Evolutionary conservation across 257 asterid species (phyloP), one percentile per base, ranked within the genome.

Genomic region (Salvia miltiorrhiza): DNA sequence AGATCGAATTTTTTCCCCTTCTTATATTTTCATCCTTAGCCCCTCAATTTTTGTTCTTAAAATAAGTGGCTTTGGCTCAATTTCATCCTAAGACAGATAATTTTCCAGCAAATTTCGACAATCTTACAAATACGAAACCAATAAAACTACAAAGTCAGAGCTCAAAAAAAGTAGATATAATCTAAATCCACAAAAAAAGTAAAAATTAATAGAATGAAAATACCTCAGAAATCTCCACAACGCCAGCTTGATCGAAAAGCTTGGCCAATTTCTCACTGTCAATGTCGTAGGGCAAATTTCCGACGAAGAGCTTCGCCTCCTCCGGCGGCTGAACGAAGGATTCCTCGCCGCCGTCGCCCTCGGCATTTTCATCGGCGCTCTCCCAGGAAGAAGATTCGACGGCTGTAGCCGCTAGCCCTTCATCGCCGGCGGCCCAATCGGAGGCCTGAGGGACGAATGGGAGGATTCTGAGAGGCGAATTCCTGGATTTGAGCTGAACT

Each of bases 221-320:
- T 71, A 89, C 95, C 96, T 88, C 97, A 37, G 97, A 90, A 61
- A 86, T 83, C 68, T 91, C 97, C 8, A 91, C 97, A 69, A 83
- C 86, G 54, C 97, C 97, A 67, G 96, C 95, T 76, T 77, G 80
- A 43, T 82, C 83, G 59, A 91, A 87, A 32, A 88, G 74, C n/a
- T 79, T 77, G 32, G 97, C 97, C 79, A 91, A 75, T 68, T 78
- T 78, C 32, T 76, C 88, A 73, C 92, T 82, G 45, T 84, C 95
- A 7, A 91, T 76, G 43, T 87, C 96, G 64, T 82, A 91, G 0
- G 92, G 87, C 85, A 91, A 85, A 72, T 91, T 91, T 23, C 97
- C 97, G 64, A 91, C 91, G 63, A 79, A 91, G 70, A 88, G 76
- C 76, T 88, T 91, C 0, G 97, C 93, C 69, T 84, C 97, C 81